These are phyloP conservation scores for Phytopythium kandeliae DNA, from an alignment of 352 stramenopile species.

Conservation along the genomic window DNA sequence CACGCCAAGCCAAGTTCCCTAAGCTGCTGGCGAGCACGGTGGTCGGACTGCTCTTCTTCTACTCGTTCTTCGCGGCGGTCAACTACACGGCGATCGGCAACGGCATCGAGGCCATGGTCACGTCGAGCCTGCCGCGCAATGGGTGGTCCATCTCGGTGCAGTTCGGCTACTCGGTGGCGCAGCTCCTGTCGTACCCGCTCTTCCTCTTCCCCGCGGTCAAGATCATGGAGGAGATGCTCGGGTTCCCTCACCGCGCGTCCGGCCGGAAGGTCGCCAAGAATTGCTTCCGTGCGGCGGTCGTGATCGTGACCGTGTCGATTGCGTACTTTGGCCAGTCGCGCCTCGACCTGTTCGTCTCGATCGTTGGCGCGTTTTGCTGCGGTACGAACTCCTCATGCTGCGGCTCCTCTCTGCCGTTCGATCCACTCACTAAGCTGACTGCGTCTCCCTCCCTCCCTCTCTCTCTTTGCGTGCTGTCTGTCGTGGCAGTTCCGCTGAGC, in stretches of 20 bases:
- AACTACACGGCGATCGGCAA: conserved; percentile 80
- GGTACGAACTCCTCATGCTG: conserved; percentile 26
- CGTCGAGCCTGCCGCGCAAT: conserved; percentile 63
- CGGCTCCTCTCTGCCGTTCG: background rate
- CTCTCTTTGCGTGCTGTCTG: background rate
- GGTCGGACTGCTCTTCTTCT: conserved; percentile 68
- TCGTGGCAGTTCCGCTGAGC: conserved; percentile 55
- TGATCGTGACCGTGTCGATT: conserved; percentile 59
- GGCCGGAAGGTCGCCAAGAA: conserved; percentile 75
- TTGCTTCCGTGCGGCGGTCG: conserved; percentile 52
- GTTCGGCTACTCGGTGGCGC: conserved; percentile 69
- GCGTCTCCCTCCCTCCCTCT: background rate
- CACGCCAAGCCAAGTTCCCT: conserved; percentile 61
- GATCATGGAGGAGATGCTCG: conserved; percentile 82
- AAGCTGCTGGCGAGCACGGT: conserved; percentile 55
- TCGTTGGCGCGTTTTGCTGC: conserved; percentile 78
- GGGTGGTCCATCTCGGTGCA: conserved; percentile 73
- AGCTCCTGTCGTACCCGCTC: conserved; percentile 73
- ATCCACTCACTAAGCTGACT: conserved; percentile 6
- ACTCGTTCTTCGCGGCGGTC: conserved; percentile 73
- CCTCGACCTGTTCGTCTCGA: conserved; percentile 80
- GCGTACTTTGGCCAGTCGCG: conserved; percentile 71
- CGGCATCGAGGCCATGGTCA: conserved; percentile 58
- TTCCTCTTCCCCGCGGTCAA: conserved; percentile 79
- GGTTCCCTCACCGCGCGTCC: conserved; percentile 57